phyloP scores from a whole-genome alignment of 2,329 filamentous ascomycete species.

The Amauroascus niger region DNA sequence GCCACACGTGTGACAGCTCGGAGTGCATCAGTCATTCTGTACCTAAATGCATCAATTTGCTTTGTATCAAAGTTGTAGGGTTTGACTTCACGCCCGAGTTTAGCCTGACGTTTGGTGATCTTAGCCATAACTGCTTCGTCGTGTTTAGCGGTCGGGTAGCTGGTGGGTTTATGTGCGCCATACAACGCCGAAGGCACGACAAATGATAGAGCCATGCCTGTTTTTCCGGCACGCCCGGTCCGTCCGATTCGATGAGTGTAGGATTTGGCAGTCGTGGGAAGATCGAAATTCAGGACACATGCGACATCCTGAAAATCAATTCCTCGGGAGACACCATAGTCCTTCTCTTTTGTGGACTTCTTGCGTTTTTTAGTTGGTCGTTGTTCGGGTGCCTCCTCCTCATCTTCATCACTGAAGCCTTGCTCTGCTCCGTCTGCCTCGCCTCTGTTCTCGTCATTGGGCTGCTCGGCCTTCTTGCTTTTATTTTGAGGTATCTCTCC shows the following conservation, averaged over 20 bases:
- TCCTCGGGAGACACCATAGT: conserved; percentile 90
- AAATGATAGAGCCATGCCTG: conserved; percentile 93
- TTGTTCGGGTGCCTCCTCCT: conserved; percentile 30
- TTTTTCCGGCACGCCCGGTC: conserved; percentile 81
- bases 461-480: conserved; percentile 18
- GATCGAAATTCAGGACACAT: conserved; percentile 93
- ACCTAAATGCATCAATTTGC: conserved; percentile 86
- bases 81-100: conserved; percentile 70
- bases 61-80: conserved; percentile 93
- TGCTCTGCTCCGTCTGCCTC: conserved; percentile 25
- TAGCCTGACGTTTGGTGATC: conserved; percentile 68
- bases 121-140: conserved; percentile 77
- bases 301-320: conserved; percentile 96
- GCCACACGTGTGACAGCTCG: conserved; percentile 82
- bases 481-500: conserved; percentile 40
- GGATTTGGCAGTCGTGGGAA: conserved; percentile 76
- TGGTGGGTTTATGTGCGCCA: conserved; percentile 82
- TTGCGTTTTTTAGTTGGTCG: conserved; percentile 52
- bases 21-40: conserved; percentile 86
- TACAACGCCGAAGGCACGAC: conserved; percentile 73
- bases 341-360: conserved; percentile 61
- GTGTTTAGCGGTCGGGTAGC: conserved; percentile 61
- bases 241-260: conserved; percentile 97
- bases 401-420: conserved; percentile 30
- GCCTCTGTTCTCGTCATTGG: conserved; percentile 16